Base-by-base conservation (phyloP, 345 rosid genomes). In the Nasturtium officinale region DNA sequence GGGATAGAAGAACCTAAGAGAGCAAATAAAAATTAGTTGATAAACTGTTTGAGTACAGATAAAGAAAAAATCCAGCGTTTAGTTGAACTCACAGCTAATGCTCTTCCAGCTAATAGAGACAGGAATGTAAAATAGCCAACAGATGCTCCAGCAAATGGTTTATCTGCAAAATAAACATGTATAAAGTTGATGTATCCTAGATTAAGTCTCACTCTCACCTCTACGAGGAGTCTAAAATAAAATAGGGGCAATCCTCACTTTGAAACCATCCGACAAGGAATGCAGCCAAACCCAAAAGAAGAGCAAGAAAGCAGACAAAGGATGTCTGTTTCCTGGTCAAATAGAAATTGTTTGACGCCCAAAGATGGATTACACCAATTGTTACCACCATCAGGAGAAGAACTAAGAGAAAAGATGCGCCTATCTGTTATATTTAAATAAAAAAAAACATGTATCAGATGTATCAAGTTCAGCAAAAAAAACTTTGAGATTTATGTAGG, bases 331-430 rank as follows among this genome's bases (percentile, higher is more conserved):
- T 84, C 85, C 99, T 83, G 29, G 99, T 90, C 85, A 96, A 79
- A 77, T 96, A 96, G 87, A 96, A 92, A 85, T 90, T 96, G 86
- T 96, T 96, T 64, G 99, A 92, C 58, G 98, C 97, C 99, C 99
- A 96, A 40, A 89, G 94, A 74, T 92, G 96, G 73, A 87, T 87
- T 76, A 92, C 97, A 76, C 92, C 96, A 73, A 90, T 92, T 40
- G 99, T 92, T 63, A 96, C 91, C 63, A 90, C 96, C 47, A 92
- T 83, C 72, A 90, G 84, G 73, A 96, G 90, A 66, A 96, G 90
- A 82, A 96, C 81, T 67, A 96, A 84, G 47, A 96, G 96, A 76
- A 92, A 92, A 7, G 99, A 87, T 32, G 82, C 96, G 66, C 98
- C 99, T 16, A 90, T 78, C 99, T 96, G 96, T 89, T 51, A 69